These are phyloP conservation scores for Stellera chamaejasme DNA, from an alignment of 345 rosid genomes.

Conservation along the genomic window DNA sequence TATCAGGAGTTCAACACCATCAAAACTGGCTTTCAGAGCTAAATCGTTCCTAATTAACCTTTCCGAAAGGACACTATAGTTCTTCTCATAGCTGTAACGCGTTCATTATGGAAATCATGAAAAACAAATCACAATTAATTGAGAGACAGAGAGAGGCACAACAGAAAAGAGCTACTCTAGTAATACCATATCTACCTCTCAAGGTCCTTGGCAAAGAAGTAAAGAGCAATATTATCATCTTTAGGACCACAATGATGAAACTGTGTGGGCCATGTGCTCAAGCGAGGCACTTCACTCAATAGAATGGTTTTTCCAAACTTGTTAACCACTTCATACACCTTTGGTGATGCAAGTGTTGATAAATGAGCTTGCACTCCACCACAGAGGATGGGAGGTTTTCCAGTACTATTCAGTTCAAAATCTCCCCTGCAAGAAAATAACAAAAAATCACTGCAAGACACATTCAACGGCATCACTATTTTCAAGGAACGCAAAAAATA, in stretches of 20 bases:
- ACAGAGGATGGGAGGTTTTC: conserved; percentile 32
- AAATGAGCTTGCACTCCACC: conserved; percentile 86
- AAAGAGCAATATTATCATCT: conserved; percentile 89
- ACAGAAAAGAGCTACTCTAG: not conserved
- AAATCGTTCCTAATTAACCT: conserved; percentile 72
- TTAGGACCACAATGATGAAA: conserved; percentile 60
- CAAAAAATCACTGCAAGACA: conserved; percentile 10
- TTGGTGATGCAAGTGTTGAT: conserved; percentile 65
- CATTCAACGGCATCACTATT: not conserved
- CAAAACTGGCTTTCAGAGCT: conserved; percentile 75
- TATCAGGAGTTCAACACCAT: conserved; percentile 69
- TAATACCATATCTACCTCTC: conserved; percentile 45
- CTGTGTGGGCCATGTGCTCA: conserved; percentile 77
- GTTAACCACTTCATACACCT: conserved; percentile 54
- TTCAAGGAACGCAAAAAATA: not conserved
- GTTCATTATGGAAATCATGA: conserved; percentile 3
- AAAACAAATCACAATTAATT: conserved; percentile 6
- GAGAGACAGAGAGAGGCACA: not conserved
- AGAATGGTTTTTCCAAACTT: conserved; percentile 47
- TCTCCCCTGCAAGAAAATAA: conserved; percentile 51
- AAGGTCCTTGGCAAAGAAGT: conserved; percentile 86
- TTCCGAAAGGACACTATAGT: conserved; percentile 72
- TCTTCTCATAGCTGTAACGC: conserved; percentile 64
- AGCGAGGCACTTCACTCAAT: conserved; percentile 76
- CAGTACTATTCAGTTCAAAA: conserved; percentile 55